These are phyloP conservation scores for Fusarium foetens DNA, from an alignment of 2,329 filamentous ascomycete species.

Conservation along the genomic window DNA sequence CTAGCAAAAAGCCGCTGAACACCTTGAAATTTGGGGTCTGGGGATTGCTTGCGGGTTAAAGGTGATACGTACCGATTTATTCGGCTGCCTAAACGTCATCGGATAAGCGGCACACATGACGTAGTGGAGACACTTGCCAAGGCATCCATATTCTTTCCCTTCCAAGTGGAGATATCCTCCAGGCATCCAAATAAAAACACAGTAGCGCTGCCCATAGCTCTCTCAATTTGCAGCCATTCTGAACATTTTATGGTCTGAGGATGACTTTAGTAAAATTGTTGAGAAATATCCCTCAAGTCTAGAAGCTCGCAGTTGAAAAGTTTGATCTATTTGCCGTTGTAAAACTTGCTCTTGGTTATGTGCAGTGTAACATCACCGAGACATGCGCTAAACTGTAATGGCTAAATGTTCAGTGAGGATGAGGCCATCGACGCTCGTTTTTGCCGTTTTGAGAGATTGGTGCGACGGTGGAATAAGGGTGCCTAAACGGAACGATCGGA, in stretches of 20 bases:
- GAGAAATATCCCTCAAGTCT: constrained; percentile 12
- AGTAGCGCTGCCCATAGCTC: not conserved
- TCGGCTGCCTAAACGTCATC: constrained; percentile 33
- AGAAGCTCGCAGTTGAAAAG: not conserved
- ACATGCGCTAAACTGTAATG: not conserved
- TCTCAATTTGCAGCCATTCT: not conserved
- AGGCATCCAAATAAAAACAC: constrained; percentile 23
- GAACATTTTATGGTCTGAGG: not conserved
- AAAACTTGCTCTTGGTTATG: not conserved
- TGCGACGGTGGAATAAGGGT: constrained; percentile 1
- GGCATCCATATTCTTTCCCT: constrained; percentile 16
- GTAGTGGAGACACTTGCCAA: constrained; percentile 20
- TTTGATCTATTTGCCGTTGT: not conserved
- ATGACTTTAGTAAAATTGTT: not conserved
- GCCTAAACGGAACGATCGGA: constrained; percentile 12
- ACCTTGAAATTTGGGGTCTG: constrained; percentile 20
- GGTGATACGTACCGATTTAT: constrained; percentile 21
- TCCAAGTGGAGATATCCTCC: not conserved
- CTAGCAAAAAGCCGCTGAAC: constrained; percentile 19
- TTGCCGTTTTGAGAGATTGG: not conserved
- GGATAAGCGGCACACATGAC: constrained; percentile 29
- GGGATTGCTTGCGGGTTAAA: not conserved
- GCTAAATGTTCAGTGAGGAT: not conserved
- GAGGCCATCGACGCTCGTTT: constrained; percentile 3
- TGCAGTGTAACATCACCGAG: not conserved